phyloP scores from a whole-genome alignment of 768 basidiomycete species.

The Lyophyllum shimeji region DNA sequence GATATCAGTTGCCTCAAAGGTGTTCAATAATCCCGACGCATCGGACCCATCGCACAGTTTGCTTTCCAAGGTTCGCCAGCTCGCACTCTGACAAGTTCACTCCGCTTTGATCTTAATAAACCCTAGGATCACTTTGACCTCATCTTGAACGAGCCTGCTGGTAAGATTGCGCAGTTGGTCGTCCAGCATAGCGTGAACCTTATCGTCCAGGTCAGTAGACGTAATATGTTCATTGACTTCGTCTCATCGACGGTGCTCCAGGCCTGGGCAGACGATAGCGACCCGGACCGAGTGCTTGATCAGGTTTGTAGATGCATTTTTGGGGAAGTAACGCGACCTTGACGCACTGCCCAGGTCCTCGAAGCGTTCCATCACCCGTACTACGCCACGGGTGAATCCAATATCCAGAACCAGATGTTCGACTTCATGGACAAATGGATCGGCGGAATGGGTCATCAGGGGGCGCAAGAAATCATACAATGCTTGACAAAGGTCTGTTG shows the following conservation, averaged over 20 bases:
- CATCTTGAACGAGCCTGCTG: constrained; percentile 74
- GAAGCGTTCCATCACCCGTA: constrained; percentile 73
- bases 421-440: constrained; percentile 55
- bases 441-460: constrained; percentile 43
- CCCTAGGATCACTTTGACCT: constrained; percentile 68
- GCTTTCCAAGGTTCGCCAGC: constrained; percentile 54
- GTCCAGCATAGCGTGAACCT: constrained; percentile 61
- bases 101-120: not conserved
- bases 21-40: constrained; percentile 65
- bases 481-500: constrained; percentile 51
- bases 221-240: not conserved
- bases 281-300: constrained; percentile 45
- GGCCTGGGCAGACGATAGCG: constrained; percentile 49
- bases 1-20: constrained; percentile 30
- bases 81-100: not conserved
- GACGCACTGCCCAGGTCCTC: constrained; percentile 38
- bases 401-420: constrained; percentile 62
- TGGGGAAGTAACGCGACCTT: not conserved
- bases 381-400: constrained; percentile 51
- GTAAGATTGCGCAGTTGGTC: constrained; percentile 67
- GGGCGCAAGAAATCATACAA: constrained; percentile 41
- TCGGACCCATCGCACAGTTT: constrained; percentile 70
- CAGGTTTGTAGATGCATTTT: constrained; percentile 27
- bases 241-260: constrained; percentile 13
- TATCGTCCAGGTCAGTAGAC: constrained; percentile 46